Conservation (phyloP, 768 basidiomycete species). For the Tulasnella calospora region DNA sequence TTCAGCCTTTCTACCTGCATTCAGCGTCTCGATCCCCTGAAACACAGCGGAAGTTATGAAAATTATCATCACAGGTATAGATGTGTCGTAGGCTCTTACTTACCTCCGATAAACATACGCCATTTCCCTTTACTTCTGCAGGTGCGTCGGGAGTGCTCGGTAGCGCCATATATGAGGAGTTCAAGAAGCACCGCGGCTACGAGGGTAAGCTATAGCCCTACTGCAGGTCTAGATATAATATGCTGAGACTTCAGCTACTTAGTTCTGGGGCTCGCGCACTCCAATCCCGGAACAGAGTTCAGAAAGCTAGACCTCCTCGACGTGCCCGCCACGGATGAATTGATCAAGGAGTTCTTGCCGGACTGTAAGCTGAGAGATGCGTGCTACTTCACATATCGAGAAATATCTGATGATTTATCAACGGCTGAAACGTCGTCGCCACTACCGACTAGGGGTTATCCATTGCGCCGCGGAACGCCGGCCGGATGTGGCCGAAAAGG, state of each 20-base stretch:
- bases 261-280: constrained; percentile 68
- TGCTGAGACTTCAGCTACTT: constrained; percentile 20
- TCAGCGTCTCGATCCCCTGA: neutral
- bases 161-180: constrained; percentile 65
- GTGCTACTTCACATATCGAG: neutral
- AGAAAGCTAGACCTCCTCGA: constrained; percentile 66
- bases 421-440: neutral
- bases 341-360: constrained; percentile 57
- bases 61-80: constrained; percentile 26
- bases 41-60: constrained; percentile 25
- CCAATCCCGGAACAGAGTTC: constrained; percentile 53
- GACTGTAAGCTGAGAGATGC: constrained; percentile 52
- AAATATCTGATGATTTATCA: constrained; percentile 36
- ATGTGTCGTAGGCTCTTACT: neutral
- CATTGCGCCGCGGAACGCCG: constrained; percentile 94
- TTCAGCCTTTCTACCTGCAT: neutral
- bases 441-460: constrained; percentile 52
- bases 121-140: constrained; percentile 35
- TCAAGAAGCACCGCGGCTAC: constrained; percentile 40
- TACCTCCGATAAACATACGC: neutral
- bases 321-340: constrained; percentile 46
- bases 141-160: constrained; percentile 93
- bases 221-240: neutral
- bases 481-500: constrained; percentile 90
- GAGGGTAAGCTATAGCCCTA: constrained; percentile 32